Evolutionary conservation across 495 filamentous ascomycete species (phyloP), one percentile per base, ranked within the genome.

Genomic region (Aspergillus baeticus): DNA sequence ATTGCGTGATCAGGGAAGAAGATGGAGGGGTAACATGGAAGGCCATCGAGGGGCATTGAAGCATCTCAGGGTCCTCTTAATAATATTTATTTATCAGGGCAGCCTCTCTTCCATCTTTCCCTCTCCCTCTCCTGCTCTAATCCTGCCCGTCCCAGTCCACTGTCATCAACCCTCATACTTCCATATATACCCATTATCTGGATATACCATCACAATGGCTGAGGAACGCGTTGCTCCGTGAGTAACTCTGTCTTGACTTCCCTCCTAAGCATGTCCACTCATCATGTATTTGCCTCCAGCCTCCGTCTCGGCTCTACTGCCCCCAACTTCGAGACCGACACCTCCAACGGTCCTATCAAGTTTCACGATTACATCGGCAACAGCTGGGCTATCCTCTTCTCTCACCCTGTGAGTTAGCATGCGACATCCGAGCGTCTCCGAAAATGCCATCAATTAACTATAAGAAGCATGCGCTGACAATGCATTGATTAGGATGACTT

Each of bases 351-450:
- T 58, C 84, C 84, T 51, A 98, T 98, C 74, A 87, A 95, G 78
- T 96, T 98, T 83, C 95, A 98, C 76, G 84, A 97, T 67, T 98
- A 89, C 77, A 89, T 98, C 64, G 95, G 91, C 69, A 82, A 93
- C 80, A 89, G 83, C 61, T 98, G 94, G 94, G 87, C 90, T 58
- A 83, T 98, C 62, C 84, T 98, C 70, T 98, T 98, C 86, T 96
- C 92, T 31, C 94, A 98, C 81, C 94, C 94, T 29, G 91, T 94
- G 73, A 73, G 80, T 69, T 58, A 77, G 35, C 34, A 57, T 44
- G 37, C 53, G 26, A 17, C 18, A n/a, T 21, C 20, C n/a, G 41
- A 42, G 11, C 31, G 18, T 33, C 21, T n/a, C 18, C 15, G 21
- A 6, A 18, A 39, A 17, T 35, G 42, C 26, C 36, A 35, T 0